Conservation (phyloP, 108 stramenopile genomes). For the Nitzschia sp. region DNA sequence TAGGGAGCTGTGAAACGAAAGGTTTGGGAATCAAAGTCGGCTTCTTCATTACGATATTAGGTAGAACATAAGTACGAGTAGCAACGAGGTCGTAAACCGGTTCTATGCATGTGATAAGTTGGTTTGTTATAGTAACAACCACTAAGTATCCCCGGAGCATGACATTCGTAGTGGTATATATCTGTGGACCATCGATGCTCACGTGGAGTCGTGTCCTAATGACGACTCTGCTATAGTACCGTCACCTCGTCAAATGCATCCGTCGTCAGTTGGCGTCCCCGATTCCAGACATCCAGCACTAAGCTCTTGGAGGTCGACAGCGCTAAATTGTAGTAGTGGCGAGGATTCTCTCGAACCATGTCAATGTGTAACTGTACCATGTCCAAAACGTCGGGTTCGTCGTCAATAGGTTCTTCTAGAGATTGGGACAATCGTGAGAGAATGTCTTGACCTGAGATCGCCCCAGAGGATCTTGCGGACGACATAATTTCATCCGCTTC, state of each 20-base stretch:
- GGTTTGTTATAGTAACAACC: too few species aligned
- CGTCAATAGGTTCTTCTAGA: background rate
- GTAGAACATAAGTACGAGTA: too few species aligned
- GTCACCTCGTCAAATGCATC: conserved; percentile 3
- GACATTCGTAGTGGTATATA: too few species aligned
- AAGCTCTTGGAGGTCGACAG: background rate
- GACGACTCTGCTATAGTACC: background rate
- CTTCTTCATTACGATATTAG: too few species aligned
- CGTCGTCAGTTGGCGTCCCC: background rate
- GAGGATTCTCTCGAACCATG: conserved; percentile 5
- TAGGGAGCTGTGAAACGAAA: too few species aligned
- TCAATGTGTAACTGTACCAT: background rate
- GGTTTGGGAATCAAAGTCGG: too few species aligned
- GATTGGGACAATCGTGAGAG: background rate
- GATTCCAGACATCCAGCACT: background rate
- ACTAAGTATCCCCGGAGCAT: too few species aligned
- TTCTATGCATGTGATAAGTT: too few species aligned
- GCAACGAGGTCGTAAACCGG: too few species aligned
- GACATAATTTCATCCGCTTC: background rate
- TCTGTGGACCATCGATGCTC: too few species aligned
- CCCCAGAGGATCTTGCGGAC: background rate
- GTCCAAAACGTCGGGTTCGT: background rate
- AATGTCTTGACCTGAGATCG: background rate
- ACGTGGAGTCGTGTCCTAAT: too few species aligned
- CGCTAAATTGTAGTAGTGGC: background rate